Base-by-base conservation (phyloP, 768 basidiomycete species). In the Auricularia auricula-judae region DNA sequence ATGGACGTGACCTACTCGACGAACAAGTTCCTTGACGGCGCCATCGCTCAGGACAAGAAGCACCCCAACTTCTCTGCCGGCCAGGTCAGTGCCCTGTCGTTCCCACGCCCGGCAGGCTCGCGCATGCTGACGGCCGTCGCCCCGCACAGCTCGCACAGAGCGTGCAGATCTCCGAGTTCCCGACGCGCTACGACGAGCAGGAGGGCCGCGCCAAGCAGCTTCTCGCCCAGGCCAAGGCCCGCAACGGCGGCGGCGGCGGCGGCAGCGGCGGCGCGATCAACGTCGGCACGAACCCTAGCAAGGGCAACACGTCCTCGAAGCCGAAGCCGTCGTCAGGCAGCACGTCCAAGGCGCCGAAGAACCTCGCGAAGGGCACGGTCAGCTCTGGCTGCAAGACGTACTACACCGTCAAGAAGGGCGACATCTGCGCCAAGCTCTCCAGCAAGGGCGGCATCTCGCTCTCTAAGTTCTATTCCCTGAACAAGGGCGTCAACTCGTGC, bases 351-450 rank as follows among this genome's bases (percentile, higher is more conserved):
- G 53, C 29, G n/a, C 53, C 53, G 53, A 59, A 35, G 29, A 59
- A 59, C 34, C 23, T 59, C 23, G 56, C 56, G 34, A 59, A 59
- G 34, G 56, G 56, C 56, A 59, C 56, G 11, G 34, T 35, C 23
- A 5, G 18, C 18, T 33, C 23, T 4, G 34, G 34, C 23, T 59
- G 56, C 56, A 59, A 59, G 56, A 5, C 14, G 34, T 59, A 59
- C 56, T 34, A 59, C 29, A 59, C 56, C 56, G 56, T 59, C 56
- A 59, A 59, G 56, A 59, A 59, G 56, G 56, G 56, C 56, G 56
- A 59, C 34, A 29, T 59, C 56, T 59, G 56, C 56, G 23, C 23
- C 16, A 59, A 59, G 56, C 34, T 59, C 29, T 21, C 56, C 23
- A 59, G 29, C 23, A 59, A 59, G 23, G 56, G 56, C 34, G 34